Conservation (phyloP, 2,329 filamentous ascomycete genomes). For the Colletotrichum truncatum region DNA sequence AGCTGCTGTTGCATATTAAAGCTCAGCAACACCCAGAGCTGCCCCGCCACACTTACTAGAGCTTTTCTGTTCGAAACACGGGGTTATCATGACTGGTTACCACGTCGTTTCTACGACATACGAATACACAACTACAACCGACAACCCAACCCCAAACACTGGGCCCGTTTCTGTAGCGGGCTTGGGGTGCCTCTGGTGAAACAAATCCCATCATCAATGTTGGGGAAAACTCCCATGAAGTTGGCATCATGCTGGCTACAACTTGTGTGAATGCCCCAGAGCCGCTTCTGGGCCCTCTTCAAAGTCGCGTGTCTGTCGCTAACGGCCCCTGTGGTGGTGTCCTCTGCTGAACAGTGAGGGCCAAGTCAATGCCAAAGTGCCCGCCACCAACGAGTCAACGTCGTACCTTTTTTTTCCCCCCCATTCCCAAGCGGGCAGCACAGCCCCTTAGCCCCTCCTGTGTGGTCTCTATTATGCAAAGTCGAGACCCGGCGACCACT, state of each 20-base stretch:
- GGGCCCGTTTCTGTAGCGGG: background rate
- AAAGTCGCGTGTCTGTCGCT: conserved; percentile 20
- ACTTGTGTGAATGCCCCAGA: conserved; percentile 3
- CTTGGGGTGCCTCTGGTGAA: conserved; percentile 8
- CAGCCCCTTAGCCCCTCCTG: conserved; percentile 29
- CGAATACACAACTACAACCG: background rate
- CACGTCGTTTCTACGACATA: conserved; percentile 15
- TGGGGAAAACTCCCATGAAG: conserved; percentile 14
- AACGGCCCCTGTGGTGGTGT: background rate
- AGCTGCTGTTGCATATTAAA: background rate
- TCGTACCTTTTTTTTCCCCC: conserved; percentile 11
- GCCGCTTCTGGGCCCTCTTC: background rate
- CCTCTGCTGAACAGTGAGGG: conserved; percentile 21
- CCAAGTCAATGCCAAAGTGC: conserved; percentile 24
- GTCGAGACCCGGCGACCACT: conserved; percentile 8
- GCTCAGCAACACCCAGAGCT: background rate
- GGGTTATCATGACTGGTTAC: conserved; percentile 7
- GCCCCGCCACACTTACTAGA: conserved; percentile 6
- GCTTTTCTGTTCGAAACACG: conserved; percentile 21
- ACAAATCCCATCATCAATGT: conserved; percentile 8
- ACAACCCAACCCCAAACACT: background rate
- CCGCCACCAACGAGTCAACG: conserved; percentile 26
- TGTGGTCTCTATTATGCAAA: conserved; percentile 21
- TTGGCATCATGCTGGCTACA: conserved; percentile 16
- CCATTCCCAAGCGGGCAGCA: conserved; percentile 28